phyloP scores from a whole-genome alignment of 2,329 filamentous ascomycete genomes.

The Immersiporthe knoxdaviesiana region DNA sequence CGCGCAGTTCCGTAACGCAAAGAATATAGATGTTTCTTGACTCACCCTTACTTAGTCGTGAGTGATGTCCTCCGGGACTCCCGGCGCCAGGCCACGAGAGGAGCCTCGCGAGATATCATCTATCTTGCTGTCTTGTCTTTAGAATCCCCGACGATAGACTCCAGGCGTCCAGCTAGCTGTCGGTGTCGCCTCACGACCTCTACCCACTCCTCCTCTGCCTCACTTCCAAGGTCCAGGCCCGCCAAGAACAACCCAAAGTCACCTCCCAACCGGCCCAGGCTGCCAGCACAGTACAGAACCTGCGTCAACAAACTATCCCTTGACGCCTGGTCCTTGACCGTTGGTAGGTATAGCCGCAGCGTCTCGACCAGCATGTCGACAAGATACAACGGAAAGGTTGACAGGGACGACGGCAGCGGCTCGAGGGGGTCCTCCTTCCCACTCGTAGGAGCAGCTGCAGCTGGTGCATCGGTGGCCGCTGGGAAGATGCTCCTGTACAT shows the following conservation, averaged over 20 bases:
- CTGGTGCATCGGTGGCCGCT: conserved; percentile 44
- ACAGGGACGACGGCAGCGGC: conserved; percentile 73
- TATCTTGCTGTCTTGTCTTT: conserved; percentile 37
- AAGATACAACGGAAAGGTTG: conserved; percentile 83
- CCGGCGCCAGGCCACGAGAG: neutral
- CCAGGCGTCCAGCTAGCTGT: conserved; percentile 77
- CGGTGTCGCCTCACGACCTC: conserved; percentile 88
- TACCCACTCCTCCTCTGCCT: conserved; percentile 74
- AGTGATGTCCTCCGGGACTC: neutral
- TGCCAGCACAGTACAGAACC: conserved; percentile 90
- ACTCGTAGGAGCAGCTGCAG: conserved; percentile 7
- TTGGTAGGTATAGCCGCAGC: conserved; percentile 75
- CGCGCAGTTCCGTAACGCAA: neutral
- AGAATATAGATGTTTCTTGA: neutral
- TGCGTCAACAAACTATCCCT: conserved; percentile 90
- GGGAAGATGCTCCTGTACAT: conserved; percentile 93
- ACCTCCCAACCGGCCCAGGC: conserved; percentile 83
- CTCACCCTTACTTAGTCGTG: conserved; percentile 1
- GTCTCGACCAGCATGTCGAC: conserved; percentile 81
- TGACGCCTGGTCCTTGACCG: conserved; percentile 76
- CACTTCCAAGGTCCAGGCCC: conserved; percentile 50
- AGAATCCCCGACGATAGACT: conserved; percentile 66
- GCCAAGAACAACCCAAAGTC: conserved; percentile 92
- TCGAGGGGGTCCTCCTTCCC: conserved; percentile 48
- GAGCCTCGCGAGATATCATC: neutral